These are phyloP conservation scores for Gossypium aridum DNA, from an alignment of 441 rosid genomes.

Conservation along the genomic window DNA sequence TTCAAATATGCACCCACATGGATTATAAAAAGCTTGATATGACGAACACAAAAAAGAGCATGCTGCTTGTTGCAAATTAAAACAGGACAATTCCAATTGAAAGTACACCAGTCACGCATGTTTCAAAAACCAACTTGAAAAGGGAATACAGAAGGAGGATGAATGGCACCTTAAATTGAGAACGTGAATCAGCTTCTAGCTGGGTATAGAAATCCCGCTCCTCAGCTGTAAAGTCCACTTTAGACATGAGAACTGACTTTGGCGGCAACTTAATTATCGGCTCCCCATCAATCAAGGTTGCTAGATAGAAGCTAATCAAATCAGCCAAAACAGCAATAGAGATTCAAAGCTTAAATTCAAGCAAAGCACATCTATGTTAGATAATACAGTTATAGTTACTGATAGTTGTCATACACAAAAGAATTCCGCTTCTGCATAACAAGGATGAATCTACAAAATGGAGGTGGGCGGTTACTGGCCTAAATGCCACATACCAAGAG, in stretches of 20 bases:
- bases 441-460: not conserved
- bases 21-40: not conserved
- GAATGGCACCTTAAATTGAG: conserved; percentile 67
- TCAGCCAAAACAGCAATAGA: conserved; percentile 7
- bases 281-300: conserved; percentile 77
- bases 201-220: conserved; percentile 80
- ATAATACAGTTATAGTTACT: not conserved
- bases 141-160: not conserved
- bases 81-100: not conserved
- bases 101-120: not conserved
- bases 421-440: not conserved
- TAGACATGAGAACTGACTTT: conserved; percentile 51
- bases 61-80: not conserved
- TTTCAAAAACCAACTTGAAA: not conserved
- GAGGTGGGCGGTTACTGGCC: not conserved
- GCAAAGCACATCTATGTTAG: not conserved
- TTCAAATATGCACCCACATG: not conserved
- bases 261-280: conserved; percentile 85
- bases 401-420: not conserved
- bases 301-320: conserved; percentile 32
- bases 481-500: not conserved
- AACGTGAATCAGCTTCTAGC: conserved; percentile 78
- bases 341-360: conserved; percentile 3
- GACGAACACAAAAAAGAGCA: not conserved
- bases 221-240: conserved; percentile 72